Evolutionary conservation across 345 rosid species (phyloP).

Genomic region (Excoecaria cochinchinensis): DNA sequence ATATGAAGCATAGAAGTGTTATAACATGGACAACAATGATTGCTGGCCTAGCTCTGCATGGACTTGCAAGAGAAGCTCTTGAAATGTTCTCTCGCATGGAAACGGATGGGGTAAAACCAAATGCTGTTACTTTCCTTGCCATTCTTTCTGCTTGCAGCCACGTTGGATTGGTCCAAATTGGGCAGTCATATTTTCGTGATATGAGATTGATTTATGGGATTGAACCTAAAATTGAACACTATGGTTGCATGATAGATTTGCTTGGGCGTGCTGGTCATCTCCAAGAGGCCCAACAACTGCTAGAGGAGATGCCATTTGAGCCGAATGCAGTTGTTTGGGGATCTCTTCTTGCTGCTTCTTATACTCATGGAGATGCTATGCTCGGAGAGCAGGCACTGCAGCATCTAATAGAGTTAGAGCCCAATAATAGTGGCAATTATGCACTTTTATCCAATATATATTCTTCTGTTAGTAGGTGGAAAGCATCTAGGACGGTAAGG

Average conservation of each 20-base stretch:
- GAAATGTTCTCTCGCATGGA: slow-evolving; percentile 66
- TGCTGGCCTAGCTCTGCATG: slow-evolving; percentile 64
- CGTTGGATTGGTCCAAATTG: slow-evolving; percentile 57
- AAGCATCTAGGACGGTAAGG: slow-evolving; percentile 53
- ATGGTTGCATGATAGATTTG: slow-evolving; percentile 71
- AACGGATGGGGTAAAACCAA: slow-evolving; percentile 43
- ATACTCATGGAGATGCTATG: slow-evolving; percentile 49
- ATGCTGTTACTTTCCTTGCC: slow-evolving; percentile 68
- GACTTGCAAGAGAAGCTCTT: slow-evolving; percentile 60
- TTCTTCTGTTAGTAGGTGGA: slow-evolving; percentile 62
- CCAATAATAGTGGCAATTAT: slow-evolving; percentile 75
- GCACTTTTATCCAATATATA: slow-evolving; percentile 57
- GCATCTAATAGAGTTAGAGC: slow-evolving; percentile 59
- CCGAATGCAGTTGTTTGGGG: slow-evolving; percentile 80
- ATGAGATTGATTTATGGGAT: slow-evolving; percentile 47
- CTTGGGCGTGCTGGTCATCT: slow-evolving; percentile 67
- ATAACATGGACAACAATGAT: slow-evolving; percentile 75
- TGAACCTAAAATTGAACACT: slow-evolving; percentile 61
- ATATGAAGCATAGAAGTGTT: slow-evolving; percentile 41
- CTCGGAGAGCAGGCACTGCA: slow-evolving; percentile 59
- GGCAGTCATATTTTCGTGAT: slow-evolving; percentile 37
- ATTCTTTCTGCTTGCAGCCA: slow-evolving; percentile 77
- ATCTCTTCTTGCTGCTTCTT: slow-evolving; percentile 71
- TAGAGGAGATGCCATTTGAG: slow-evolving; percentile 57
- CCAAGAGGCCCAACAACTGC: slow-evolving; percentile 50